Base-by-base conservation (phyloP, 345 rosid genomes). In the Punica granatum region DNA sequence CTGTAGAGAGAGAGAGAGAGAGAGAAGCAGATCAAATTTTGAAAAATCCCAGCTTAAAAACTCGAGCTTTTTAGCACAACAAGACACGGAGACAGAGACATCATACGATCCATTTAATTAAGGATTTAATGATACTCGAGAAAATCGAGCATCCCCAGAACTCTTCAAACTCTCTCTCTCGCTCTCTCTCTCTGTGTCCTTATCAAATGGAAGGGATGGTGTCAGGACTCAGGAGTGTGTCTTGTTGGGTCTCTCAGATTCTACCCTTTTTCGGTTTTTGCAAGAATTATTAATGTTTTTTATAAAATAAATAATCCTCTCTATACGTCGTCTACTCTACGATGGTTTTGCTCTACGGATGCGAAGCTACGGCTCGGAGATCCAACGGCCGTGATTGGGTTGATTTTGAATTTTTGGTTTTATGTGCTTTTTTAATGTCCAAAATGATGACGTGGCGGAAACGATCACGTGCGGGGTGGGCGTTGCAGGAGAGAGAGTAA, bases 191-290 rank as follows among this genome's bases (percentile, higher is more conserved):
- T 15, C 31, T 71, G 19, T 42, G 62, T 61, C 61, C 46, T 16
- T 37, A 37, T 63, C 83, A 74, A 79, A 75, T 68, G 31, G 37
- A 54, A 35, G 63, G 28, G 46, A 69, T 36, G 66, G 79, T 85
- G 86, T 82, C 92, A 78, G 85, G 72, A 69, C n/a, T n/a, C n/a
- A n/a, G n/a, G n/a, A n/a, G 74, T 41, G 65, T 33, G 61, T 74
- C 80, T 43, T 11, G 3, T 23, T 25, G 1, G 51, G 18, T 56
- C 77, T 67, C 67, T 8, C 41, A 8, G 16, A 21, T n/a, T 64
- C 14, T 3, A n/a, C 32, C 28, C 41, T 30, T 60, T 37, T 46
- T 63, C 9, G 42, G 2, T 6, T 72, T 44, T 14, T 9, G 3
- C 10, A 49, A 56, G 61, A 15, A 56, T 23, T 21, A 32, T 37